These are phyloP conservation scores for Nannizzia gypsea DNA, from an alignment of 2,329 filamentous ascomycete genomes.

Conservation along the genomic window DNA sequence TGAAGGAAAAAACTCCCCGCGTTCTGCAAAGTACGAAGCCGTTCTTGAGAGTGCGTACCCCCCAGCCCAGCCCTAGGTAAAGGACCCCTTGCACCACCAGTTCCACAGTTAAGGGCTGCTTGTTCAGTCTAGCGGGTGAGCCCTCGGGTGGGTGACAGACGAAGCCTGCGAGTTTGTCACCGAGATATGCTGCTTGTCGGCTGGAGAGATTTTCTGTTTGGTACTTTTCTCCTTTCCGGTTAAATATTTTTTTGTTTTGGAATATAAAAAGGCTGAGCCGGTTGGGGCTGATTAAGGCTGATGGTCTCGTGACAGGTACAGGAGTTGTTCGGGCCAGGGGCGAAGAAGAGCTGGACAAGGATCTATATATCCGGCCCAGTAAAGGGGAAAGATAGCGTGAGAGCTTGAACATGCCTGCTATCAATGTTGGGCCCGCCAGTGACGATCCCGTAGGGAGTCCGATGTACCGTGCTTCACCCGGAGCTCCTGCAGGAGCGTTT, in stretches of 20 bases:
- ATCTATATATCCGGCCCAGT: background rate
- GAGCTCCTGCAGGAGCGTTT: background rate
- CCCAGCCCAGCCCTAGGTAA: background rate
- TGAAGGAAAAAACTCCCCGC: conserved; percentile 8
- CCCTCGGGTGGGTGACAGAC: too few species aligned
- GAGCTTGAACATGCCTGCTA: conserved; percentile 51
- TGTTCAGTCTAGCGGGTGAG: background rate
- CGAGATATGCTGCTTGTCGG: background rate
- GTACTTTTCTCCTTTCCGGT: background rate
- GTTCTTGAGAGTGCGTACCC: conserved; percentile 13
- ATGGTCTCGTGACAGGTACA: conserved; percentile 15
- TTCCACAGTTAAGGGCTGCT: background rate
- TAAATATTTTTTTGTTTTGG: background rate
- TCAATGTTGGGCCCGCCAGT: conserved; percentile 44
- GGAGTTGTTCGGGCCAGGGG: conserved; percentile 10
- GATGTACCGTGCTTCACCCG: conserved; percentile 47
- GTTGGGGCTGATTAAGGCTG: conserved; percentile 9
- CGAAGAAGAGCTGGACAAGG: conserved; percentile 9
- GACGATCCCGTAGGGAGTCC: conserved; percentile 56
- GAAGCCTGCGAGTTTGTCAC: background rate
- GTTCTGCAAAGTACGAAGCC: conserved; percentile 17
- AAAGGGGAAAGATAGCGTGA: background rate
- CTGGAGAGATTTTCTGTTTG: background rate
- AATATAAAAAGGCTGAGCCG: background rate
- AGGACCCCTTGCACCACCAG: background rate